Evolutionary conservation across 2,329 filamentous ascomycete species (phyloP), one percentile per base, ranked within the genome.

Genomic region (Bipolaris cookei): DNA sequence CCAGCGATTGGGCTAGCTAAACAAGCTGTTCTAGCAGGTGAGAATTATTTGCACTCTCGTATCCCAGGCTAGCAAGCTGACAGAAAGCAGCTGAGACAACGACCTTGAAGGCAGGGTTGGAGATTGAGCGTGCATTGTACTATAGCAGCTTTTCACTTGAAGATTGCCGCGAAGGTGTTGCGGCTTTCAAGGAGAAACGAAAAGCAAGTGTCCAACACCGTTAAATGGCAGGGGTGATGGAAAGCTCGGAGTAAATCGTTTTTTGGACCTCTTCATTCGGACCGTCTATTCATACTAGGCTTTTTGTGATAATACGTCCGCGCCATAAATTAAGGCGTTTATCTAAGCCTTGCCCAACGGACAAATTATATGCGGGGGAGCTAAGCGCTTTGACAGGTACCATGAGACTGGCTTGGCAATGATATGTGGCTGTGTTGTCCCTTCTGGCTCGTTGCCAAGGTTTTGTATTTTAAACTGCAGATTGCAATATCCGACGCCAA

Each of bases 1-100:
- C 75, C 79, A 18, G 79, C 79, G 10, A 64, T 79, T 28, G 68
- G 72, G 54, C 66, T 79, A 50, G 80, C 77, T 8, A 82, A 82
- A 64, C 73, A 80, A 59, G 78, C 80, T 3, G 70, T 82, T 10
- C 67, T 77, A 30, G 75, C 74, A 28, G 77, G 78, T 79, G 66
- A 68, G 73, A 59, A 35, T 35, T 35, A 20, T 30, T 54, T 30
- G 21, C 35, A 49, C 32, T 32, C 35, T 38, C 25, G 20, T 41
- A 10, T 45, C 41, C 34, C 23, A 51, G 48, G 55, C 45, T 41
- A 13, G 50, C 58, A 59, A 64, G 35, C 42, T 58, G 38, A 49
- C 59, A 70, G 51, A 65, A 50, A 35, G 34, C n/a, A 81, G 78
- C 77, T 32, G 78, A 81, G 59, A 74, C 79, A 51, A 78, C 75